These are phyloP conservation scores for Pyrenophora graminea DNA, from an alignment of 2,329 filamentous ascomycete genomes.

Conservation along the genomic window DNA sequence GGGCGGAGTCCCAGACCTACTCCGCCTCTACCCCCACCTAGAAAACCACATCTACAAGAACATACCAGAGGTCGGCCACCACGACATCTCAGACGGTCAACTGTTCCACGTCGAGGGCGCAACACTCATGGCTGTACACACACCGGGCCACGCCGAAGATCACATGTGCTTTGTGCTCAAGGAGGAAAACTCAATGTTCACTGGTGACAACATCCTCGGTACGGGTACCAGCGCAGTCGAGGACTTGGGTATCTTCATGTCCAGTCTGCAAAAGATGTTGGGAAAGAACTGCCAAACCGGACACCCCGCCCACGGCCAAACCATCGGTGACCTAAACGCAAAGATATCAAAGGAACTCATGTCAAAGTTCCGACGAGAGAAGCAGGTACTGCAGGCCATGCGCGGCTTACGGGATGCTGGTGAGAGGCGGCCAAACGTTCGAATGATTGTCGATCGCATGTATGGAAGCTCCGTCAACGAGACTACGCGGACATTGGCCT, in stretches of 20 bases:
- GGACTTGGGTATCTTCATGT: conserved; percentile 47
- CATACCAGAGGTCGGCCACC: conserved; percentile 33
- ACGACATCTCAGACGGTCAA: conserved; percentile 46
- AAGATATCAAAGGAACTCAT: conserved; percentile 49
- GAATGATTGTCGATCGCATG: conserved; percentile 51
- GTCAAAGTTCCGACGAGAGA: conserved; percentile 49
- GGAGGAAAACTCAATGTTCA: conserved; percentile 47
- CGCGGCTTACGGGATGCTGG: conserved; percentile 16
- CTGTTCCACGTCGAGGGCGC: conserved; percentile 48
- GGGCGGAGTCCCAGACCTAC: conserved; percentile 48
- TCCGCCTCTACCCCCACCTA: conserved; percentile 38
- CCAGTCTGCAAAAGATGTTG: conserved; percentile 41
- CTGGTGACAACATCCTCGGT: conserved; percentile 46
- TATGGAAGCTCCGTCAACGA: conserved; percentile 49
- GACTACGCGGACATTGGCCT: conserved; percentile 61
- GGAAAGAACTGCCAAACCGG: conserved; percentile 45
- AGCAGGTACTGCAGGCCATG: conserved; percentile 47
- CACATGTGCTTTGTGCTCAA: conserved; percentile 45
- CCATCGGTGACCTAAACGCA: conserved; percentile 44
- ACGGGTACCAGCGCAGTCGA: conserved; percentile 49
- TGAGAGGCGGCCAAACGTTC: conserved; percentile 46
- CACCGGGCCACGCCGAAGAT: conserved; percentile 40
- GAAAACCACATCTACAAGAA: conserved; percentile 46
- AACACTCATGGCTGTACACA: conserved; percentile 45
- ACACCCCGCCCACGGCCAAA: conserved; percentile 53